Conservation (phyloP, 352 stramenopile genomes). For the Elongisporangium senticosum region DNA sequence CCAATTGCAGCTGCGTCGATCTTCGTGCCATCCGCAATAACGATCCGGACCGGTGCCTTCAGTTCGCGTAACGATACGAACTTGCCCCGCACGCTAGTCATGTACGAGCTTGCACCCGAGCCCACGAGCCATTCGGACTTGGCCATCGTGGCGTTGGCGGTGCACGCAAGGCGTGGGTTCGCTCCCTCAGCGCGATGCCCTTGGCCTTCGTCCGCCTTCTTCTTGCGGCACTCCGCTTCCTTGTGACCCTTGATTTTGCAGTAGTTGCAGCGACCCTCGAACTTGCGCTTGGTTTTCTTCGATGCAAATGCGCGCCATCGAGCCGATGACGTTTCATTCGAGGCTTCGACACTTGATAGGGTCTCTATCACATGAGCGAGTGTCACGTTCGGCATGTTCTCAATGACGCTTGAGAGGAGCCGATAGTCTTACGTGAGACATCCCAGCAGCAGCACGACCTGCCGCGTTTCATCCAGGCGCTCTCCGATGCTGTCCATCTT, state of each 20-base stretch:
- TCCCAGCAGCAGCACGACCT: slow-evolving; percentile 19
- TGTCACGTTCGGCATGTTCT: slow-evolving; percentile 1
- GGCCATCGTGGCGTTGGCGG: neutral
- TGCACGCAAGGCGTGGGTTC: slow-evolving; percentile 3
- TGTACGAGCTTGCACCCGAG: slow-evolving; percentile 12
- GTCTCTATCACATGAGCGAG: slow-evolving; percentile 1
- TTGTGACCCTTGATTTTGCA: slow-evolving; percentile 3
- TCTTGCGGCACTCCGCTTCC: slow-evolving; percentile 1
- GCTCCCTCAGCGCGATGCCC: neutral
- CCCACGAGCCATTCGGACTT: slow-evolving; percentile 13
- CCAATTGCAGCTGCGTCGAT: slow-evolving; percentile 12
- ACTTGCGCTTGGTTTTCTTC: neutral
- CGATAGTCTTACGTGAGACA: slow-evolving; percentile 20
- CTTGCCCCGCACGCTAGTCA: slow-evolving; percentile 10
- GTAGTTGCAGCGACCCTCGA: neutral
- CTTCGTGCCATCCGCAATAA: slow-evolving; percentile 13
- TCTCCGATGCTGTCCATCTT: slow-evolving; percentile 17
- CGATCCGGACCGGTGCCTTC: slow-evolving; percentile 7
- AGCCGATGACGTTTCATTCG: neutral
- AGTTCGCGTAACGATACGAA: slow-evolving; percentile 11
- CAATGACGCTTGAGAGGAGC: neutral
- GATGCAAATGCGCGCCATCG: neutral
- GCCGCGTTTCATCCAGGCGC: slow-evolving; percentile 11
- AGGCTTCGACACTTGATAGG: neutral
- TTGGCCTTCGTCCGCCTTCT: slow-evolving; percentile 1